Evolutionary conservation across 2,329 filamentous ascomycete genomes (phyloP), one percentile per base, ranked within the genome.

Genomic region (Arthroderma sp.): DNA sequence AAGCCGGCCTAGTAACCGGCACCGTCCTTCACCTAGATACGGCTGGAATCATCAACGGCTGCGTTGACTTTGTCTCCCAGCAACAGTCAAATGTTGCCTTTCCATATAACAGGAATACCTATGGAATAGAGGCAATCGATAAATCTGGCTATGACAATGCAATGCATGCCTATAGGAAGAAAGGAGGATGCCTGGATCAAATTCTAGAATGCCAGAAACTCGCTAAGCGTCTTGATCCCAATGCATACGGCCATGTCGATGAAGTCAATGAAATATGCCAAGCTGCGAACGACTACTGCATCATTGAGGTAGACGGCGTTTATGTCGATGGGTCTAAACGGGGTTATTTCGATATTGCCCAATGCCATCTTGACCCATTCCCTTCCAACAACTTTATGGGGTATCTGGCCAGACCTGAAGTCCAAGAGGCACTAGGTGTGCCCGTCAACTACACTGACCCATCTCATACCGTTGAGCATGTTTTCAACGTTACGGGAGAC

Each of bases 51-150:
- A 76, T 81, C 58, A 82, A 82, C 59, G 79, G 78, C 23, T 81
- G 79, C 62, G 74, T 89, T 35, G 87, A 90, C 64, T 76, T 80
- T 62, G 66, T 82, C 25, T 75, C 76, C 0, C 75, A 79, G 64
- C 72, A 71, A 58, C 73, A 74, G 0, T 71, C 69, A 33, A 80
- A 79, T 61, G 73, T 77, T 1, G 67, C 76, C 1, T 77, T 81
- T 62, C 74, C 79, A 0, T 78, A 76, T 66, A 80, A 82, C 66
- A 56, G 47, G 17, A 83, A 83, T 60, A 80, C 80, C 1, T 84
- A 83, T 60, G 76, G 75, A n/a, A 73, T 83, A 39, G 17, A 47
- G 13, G 37, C 54, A 28, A 43, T 56, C 17, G 25, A 56, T 31
- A 63, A 77, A 57, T 70, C 75, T 0, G 73, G 79, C 63, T 78